A percentile compares a stretch with the other conserved stretches of the same genome.
Evolutionary conservation across 192 early-diverging fungal species (phyloP).

Genomic region (Rhizoclosmatium globosum): DNA sequence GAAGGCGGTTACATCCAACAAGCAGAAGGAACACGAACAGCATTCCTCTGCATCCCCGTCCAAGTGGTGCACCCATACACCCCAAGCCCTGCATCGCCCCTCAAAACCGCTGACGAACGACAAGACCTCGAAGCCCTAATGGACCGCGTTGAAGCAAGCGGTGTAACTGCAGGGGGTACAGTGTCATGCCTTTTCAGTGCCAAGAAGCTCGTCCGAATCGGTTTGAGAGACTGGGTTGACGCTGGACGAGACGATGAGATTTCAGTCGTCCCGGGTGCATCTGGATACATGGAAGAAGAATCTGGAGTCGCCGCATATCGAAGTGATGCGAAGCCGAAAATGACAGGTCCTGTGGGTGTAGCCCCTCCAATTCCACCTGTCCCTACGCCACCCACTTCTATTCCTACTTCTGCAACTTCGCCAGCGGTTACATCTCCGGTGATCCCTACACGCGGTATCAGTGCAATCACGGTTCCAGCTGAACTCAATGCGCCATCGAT

Average conservation of each 20-base stretch:
- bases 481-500: constrained; percentile 22
- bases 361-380: neutral
- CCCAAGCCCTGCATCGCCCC: too few relatives aligned
- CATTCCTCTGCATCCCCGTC: constrained; percentile 4
- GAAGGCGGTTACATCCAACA: constrained; percentile 3
- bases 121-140: constrained; percentile 13
- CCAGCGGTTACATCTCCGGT: constrained; percentile 1
- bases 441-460: constrained; percentile 9
- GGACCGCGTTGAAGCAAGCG: constrained; percentile 20
- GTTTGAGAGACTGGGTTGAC: constrained; percentile 29
- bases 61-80: neutral
- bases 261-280: neutral
- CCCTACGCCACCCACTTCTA: neutral
- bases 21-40: constrained; percentile 3
- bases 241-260: constrained; percentile 24
- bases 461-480: neutral
- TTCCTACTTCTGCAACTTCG: neutral
- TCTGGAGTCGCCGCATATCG: constrained; percentile 21
- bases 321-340: constrained; percentile 7
- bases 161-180: constrained; percentile 11
- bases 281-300: neutral
- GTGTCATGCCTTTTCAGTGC: constrained; percentile 25
- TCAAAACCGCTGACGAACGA: neutral
- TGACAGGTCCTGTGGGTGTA: neutral
- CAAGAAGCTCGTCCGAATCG: constrained; percentile 31